Base-by-base conservation (phyloP, 164 flowering plant genomes). In the Platanus orientalis region DNA sequence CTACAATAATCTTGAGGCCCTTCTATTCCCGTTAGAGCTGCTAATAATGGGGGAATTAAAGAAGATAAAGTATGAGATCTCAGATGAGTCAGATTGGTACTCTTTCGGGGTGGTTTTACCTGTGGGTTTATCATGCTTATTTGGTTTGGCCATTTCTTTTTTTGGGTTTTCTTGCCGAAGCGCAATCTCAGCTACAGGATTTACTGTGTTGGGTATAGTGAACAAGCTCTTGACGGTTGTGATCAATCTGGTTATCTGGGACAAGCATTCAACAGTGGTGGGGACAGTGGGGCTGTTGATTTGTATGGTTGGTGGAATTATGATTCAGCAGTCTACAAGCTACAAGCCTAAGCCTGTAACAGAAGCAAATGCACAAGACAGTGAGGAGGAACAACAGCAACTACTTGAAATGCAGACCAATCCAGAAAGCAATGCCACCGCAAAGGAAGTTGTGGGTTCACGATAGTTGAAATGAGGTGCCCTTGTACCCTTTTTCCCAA, bases 141-240 rank as follows among this genome's bases (percentile, higher is more conserved):
- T 92, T 65, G 98, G 98, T 39, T 74, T 93, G 63, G 80, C 98
- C 1, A 93, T 93, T 56, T 90, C 97, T 40, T 93, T 90, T 72
- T 93, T 93, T 60, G 98, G 98, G n/a, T 93, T 93, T 69, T 93
- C 98, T 21, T 93, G 98, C 68, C 84, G 98, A 6, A 81, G 81
- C 73, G 89, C 96, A 13, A 89, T 93, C 25, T 93, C 98, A 40
- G 98, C 98, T 0, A 90, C 98, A 0, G 97, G 98, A 4, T 93
- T 90, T 64, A 90, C n/a, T n/a, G n/a, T n/a, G n/a, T n/a, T n/a
- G n/a, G n/a, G n/a, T n/a, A n/a, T n/a, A n/a, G n/a, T n/a, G n/a
- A n/a, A n/a, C n/a, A n/a, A n/a, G n/a, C n/a, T n/a, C n/a, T n/a
- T n/a, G n/a, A n/a, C n/a, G n/a, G 92, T 90, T 10, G 94, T 89